phyloP scores from a whole-genome alignment of 2,329 filamentous ascomycete species.

The Pseudogymnoascus sp. region DNA sequence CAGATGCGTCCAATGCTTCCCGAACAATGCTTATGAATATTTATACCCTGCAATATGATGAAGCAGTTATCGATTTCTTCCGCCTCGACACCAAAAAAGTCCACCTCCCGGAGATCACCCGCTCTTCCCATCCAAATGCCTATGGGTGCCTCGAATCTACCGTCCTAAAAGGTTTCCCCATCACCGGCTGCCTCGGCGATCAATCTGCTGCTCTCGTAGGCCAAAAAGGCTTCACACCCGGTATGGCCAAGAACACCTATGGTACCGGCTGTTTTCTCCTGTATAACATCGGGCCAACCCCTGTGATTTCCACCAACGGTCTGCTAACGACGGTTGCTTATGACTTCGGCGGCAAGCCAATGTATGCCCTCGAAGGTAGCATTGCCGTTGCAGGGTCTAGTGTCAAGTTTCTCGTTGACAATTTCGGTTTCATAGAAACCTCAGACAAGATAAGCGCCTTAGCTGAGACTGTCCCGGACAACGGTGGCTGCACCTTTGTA shows the following conservation, averaged over 20 bases:
- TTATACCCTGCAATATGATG: conserved; percentile 69
- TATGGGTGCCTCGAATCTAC: conserved; percentile 61
- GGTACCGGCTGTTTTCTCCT: conserved; percentile 79
- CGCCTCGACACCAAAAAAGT: conserved; percentile 60
- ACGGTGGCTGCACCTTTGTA: conserved; percentile 60
- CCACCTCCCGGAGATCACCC: conserved; percentile 71
- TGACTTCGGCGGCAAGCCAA: conserved; percentile 57
- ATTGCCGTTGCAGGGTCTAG: conserved; percentile 75
- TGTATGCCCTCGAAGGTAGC: conserved; percentile 77
- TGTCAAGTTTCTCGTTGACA: conserved; percentile 64
- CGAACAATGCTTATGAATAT: conserved; percentile 95
- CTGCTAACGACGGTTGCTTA: conserved; percentile 82
- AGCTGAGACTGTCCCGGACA: no score
- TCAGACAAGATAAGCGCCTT: no score
- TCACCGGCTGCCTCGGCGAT: conserved; percentile 72
- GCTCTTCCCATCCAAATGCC: conserved; percentile 64
- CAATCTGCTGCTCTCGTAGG: conserved; percentile 76
- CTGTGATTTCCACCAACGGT: conserved; percentile 76
- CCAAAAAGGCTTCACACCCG: conserved; percentile 73
- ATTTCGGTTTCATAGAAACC: no score
- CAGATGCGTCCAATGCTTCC: conserved; percentile 80
- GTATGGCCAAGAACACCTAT: conserved; percentile 79
- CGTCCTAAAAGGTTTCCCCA: conserved; percentile 56
- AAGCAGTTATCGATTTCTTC: conserved; percentile 70
- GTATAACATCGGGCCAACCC: conserved; percentile 77